phyloP scores from a whole-genome alignment of 257 asterid genomes.

The Solanum gracilifrons region DNA sequence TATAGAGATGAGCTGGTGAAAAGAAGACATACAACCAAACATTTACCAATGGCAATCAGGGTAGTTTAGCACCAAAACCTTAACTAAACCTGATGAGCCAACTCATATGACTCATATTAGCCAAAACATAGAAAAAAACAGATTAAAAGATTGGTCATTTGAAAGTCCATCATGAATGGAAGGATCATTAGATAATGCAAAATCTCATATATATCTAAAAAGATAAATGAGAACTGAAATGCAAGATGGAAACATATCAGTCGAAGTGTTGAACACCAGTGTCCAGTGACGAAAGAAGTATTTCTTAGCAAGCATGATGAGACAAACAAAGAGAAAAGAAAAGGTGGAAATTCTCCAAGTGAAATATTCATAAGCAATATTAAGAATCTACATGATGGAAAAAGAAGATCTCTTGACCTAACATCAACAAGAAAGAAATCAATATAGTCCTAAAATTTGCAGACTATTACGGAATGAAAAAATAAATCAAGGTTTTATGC shows the following conservation, averaged over 20 bases:
- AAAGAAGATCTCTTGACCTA: neutral
- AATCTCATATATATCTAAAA: neutral
- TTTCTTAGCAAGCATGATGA: neutral
- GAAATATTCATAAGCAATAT: neutral
- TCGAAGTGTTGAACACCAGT: neutral
- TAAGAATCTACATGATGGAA: neutral
- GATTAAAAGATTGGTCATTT: neutral
- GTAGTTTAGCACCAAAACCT: neutral
- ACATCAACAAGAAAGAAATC: neutral
- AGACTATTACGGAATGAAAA: neutral
- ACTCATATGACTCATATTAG: neutral
- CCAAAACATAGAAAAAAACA: neutral
- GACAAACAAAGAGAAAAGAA: neutral
- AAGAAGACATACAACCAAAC: neutral
- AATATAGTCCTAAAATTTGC: neutral
- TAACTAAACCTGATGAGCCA: neutral
- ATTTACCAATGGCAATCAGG: neutral
- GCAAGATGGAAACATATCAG: neutral
- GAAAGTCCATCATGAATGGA: neutral
- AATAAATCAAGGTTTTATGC: neutral
- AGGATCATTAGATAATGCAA: neutral
- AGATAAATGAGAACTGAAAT: neutral
- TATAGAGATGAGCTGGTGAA: slow-evolving; percentile 58
- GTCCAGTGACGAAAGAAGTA: neutral
- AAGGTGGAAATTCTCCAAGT: neutral